Percentiles rank a stretch among this genome's conserved stretches.
phyloP scores from a whole-genome alignment of 208 protist species.

The Leishmania arabica region DNA sequence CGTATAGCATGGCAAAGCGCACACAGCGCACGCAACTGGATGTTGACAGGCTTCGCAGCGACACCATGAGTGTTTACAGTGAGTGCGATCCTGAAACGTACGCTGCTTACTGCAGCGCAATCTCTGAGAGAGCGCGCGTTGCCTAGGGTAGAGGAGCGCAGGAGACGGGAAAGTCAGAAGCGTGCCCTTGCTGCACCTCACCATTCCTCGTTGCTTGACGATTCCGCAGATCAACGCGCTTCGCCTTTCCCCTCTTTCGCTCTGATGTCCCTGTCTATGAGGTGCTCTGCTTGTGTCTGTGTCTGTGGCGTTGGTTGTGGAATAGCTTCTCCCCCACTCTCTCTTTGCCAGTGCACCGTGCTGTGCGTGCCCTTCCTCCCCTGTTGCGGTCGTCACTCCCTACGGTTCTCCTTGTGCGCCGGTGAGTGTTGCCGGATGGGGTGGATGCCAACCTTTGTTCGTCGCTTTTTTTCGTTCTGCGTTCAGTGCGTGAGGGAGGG shows the following conservation, averaged over 20 bases:
- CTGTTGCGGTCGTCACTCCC: background rate
- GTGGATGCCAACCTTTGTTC: background rate
- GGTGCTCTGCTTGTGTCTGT: background rate
- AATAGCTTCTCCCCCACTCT: background rate
- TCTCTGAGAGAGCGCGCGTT: background rate
- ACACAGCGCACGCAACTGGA: conserved; percentile 42
- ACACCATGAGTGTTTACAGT: conserved; percentile 57
- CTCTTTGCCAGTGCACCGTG: background rate
- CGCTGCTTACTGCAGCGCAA: conserved; percentile 43
- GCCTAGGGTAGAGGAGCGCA: background rate
- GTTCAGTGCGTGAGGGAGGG: background rate
- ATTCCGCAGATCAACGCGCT: background rate
- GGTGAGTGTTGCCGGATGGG: background rate
- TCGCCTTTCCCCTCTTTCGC: background rate
- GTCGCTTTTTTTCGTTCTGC: background rate
- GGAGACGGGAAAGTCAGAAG: background rate
- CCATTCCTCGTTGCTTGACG: background rate
- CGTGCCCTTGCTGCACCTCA: background rate
- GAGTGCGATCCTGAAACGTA: conserved; percentile 65
- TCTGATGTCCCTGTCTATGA: background rate
- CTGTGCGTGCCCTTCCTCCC: background rate
- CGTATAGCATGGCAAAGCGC: conserved; percentile 44
- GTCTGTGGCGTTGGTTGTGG: background rate
- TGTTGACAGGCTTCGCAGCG: conserved; percentile 33
- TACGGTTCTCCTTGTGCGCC: background rate